These are phyloP conservation scores for Tolypocladium tropicale DNA, from an alignment of 2,329 filamentous ascomycete genomes.

Conservation along the genomic window DNA sequence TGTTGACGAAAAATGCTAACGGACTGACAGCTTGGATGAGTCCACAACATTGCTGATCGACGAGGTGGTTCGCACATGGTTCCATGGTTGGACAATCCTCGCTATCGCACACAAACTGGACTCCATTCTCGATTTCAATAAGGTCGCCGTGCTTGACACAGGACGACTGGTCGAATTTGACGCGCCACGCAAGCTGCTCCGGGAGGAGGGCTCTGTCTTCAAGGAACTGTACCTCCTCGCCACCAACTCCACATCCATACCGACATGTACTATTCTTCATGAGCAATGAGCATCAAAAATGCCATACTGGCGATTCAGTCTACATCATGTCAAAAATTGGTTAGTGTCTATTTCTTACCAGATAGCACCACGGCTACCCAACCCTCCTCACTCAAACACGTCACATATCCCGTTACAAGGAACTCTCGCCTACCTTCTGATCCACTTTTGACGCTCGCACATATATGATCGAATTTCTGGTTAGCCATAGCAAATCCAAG, in stretches of 20 bases:
- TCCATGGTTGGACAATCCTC: slow-evolving; percentile 33
- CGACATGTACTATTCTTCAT: background rate
- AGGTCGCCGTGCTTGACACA: slow-evolving; percentile 38
- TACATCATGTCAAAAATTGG: no score
- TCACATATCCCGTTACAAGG: no score
- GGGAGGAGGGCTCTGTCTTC: background rate
- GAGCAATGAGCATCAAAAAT: background rate
- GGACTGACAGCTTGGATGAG: slow-evolving; percentile 7
- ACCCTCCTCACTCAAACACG: no score
- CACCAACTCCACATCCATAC: background rate
- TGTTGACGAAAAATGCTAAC: background rate
- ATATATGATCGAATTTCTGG: no score
- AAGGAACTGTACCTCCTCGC: slow-evolving; percentile 2
- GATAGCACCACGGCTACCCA: no score
- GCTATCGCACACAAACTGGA: slow-evolving; percentile 17
- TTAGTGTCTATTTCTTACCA: no score
- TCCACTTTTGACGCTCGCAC: no score
- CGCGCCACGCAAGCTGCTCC: slow-evolving; percentile 1
- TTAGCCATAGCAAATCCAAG: no score
- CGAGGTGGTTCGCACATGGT: slow-evolving; percentile 8
- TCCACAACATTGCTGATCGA: slow-evolving; percentile 6
- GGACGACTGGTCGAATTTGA: slow-evolving; percentile 33
- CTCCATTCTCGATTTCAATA: slow-evolving; percentile 36
- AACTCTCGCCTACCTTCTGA: no score
- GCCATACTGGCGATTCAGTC: no score